Conservation (phyloP, 306 rosid genomes). For the Pyrus communis region DNA sequence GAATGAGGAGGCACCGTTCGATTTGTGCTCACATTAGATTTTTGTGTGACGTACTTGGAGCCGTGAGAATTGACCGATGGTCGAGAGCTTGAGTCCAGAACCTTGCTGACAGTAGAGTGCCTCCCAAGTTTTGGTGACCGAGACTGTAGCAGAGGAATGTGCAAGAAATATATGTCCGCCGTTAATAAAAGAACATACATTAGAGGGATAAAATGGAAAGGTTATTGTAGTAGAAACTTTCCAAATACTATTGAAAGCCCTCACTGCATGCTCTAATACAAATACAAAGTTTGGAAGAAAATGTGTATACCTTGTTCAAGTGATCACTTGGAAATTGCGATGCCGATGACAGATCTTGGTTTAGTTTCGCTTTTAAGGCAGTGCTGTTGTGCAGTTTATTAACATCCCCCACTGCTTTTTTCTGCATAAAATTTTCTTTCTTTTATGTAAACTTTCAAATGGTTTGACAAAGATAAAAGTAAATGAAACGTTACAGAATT, state of each 20-base stretch:
- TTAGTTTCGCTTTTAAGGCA: conserved; percentile 33
- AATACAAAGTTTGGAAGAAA: neutral
- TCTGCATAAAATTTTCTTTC: conserved; percentile 27
- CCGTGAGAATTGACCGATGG: conserved; percentile 31
- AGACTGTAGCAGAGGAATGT: conserved; percentile 33
- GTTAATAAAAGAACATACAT: neutral
- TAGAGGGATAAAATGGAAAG: neutral
- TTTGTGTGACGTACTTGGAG: conserved; percentile 26
- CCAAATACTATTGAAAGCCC: neutral
- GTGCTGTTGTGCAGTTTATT: conserved; percentile 34
- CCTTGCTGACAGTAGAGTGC: conserved; percentile 26
- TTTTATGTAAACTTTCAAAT: neutral
- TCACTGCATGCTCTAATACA: neutral
- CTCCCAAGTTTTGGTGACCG: conserved; percentile 39
- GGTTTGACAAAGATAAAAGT: neutral
- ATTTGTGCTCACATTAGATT: conserved; percentile 17
- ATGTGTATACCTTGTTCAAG: conserved; percentile 41
- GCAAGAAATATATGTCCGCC: conserved; percentile 13
- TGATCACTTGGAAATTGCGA: conserved; percentile 23
- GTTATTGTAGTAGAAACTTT: neutral
- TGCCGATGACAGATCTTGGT: conserved; percentile 31
- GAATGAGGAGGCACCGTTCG: conserved; percentile 28
- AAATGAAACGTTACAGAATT: neutral
- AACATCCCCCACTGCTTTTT: conserved; percentile 27
- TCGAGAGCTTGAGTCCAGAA: conserved; percentile 20